A percentile compares a stretch with the other conserved stretches of the same genome.
phyloP scores from a whole-genome alignment of 805 yeast genomes.

The Pichia phayaonensis region DNA sequence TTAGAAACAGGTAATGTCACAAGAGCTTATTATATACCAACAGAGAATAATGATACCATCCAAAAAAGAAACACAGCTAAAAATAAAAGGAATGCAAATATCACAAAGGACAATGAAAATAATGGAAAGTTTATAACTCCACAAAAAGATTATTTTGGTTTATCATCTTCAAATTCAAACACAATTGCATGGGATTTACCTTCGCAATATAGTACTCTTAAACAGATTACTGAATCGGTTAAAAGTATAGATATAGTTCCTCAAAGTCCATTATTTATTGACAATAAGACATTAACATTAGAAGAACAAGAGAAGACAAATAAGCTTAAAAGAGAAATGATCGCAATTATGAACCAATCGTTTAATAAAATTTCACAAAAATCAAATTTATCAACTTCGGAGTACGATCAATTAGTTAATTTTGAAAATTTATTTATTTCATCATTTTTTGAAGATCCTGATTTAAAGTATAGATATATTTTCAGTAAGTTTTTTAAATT shows the following conservation, averaged over 20 bases:
- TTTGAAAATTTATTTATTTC: slow-evolving; percentile 32
- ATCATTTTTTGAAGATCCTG: slow-evolving; percentile 20
- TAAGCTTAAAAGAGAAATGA: slow-evolving; percentile 23
- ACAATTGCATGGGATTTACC: slow-evolving; percentile 8
- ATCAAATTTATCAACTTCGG: slow-evolving; percentile 46
- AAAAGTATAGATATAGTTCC: slow-evolving; percentile 12
- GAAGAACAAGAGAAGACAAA: slow-evolving; percentile 10
- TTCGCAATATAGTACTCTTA: neutral
- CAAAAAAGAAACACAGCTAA: neutral
- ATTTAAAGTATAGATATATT: slow-evolving; percentile 23
- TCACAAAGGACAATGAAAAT: neutral
- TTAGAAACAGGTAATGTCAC: slow-evolving; percentile 24
- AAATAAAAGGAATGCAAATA: neutral
- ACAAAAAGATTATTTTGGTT: neutral
- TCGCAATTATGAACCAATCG: slow-evolving; percentile 34
- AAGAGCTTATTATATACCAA: slow-evolving; percentile 29
- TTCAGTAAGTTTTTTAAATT: slow-evolving; percentile 26
- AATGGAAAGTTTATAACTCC: neutral
- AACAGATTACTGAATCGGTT: slow-evolving; percentile 2
- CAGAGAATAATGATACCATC: slow-evolving; percentile 12
- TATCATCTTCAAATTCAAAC: neutral
- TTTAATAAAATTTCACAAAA: slow-evolving; percentile 38
- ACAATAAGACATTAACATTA: neutral
- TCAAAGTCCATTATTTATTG: slow-evolving; percentile 14
- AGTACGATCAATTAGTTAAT: slow-evolving; percentile 37